Evolutionary conservation across 164 flowering plant species (phyloP).

Genomic region (Echeveria elegans): DNA sequence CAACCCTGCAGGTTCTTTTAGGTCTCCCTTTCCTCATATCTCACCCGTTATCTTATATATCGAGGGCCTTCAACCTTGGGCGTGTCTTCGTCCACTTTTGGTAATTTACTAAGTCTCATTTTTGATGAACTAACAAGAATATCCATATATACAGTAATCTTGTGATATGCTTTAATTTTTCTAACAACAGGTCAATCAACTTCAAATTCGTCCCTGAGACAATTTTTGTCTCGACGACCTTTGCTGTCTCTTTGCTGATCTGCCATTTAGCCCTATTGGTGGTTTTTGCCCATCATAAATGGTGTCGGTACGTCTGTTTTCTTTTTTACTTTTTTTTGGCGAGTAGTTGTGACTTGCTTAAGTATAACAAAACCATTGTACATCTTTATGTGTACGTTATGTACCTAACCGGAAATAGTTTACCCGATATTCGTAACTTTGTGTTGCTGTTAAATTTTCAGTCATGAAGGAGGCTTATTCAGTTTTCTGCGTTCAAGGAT

Average conservation of each 20-base stretch:
- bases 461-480: conserved; percentile 84
- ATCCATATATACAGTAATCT: background rate
- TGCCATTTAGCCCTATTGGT: conserved; percentile 55
- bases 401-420: background rate
- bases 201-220: conserved; percentile 86
- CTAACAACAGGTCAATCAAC: conserved; percentile 77
- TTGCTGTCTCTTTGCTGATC: conserved; percentile 60
- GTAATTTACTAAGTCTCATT: conserved; percentile 24
- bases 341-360: too few species aligned
- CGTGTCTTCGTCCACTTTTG: conserved; percentile 96
- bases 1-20: conserved; percentile 65
- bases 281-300: conserved; percentile 62
- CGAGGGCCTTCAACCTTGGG: conserved; percentile 90
- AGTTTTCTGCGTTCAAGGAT: conserved; percentile 36
- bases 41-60: conserved; percentile 61
- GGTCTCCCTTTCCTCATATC: conserved; percentile 73
- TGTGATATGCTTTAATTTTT: background rate
- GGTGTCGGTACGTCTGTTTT: conserved; percentile 77
- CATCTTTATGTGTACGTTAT: background rate
- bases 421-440: background rate
- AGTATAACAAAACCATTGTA: background rate
- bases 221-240: conserved; percentile 64
- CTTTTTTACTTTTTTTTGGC: background rate
- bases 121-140: conserved; percentile 3
- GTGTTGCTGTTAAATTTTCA: conserved; percentile 17